phyloP scores from a whole-genome alignment of 768 basidiomycete genomes.

The Pilatotrama ljubarskyi region DNA sequence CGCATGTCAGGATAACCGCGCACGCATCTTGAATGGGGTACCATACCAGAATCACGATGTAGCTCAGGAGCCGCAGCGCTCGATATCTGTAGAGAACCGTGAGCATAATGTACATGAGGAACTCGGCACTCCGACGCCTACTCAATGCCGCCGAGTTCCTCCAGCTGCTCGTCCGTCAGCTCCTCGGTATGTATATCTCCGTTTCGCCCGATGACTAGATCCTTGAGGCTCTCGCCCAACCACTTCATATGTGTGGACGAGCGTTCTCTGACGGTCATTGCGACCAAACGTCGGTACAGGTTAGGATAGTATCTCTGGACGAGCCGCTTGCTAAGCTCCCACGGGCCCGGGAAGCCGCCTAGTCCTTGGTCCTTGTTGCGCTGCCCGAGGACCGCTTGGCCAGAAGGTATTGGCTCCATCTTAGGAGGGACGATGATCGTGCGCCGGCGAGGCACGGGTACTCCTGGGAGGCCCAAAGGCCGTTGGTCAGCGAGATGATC shows the following conservation, averaged over 20 bases:
- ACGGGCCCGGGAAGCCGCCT: slow-evolving; percentile 51
- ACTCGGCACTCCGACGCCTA: slow-evolving; percentile 34
- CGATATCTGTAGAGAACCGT: slow-evolving; percentile 28
- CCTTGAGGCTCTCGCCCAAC: slow-evolving; percentile 36
- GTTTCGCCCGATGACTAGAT: slow-evolving; percentile 57
- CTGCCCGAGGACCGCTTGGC: slow-evolving; percentile 11
- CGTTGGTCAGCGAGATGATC: neutral
- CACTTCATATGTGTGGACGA: slow-evolving; percentile 31
- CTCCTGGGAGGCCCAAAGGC: slow-evolving; percentile 5
- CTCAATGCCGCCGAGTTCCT: slow-evolving; percentile 76
- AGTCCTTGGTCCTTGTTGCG: slow-evolving; percentile 38
- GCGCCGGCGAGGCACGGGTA: slow-evolving; percentile 34
- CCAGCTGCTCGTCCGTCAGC: slow-evolving; percentile 65
- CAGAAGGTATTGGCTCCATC: neutral
- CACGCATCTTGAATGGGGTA: neutral
- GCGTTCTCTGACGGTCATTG: neutral
- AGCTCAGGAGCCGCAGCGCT: slow-evolving; percentile 55
- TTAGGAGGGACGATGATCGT: slow-evolving; percentile 32
- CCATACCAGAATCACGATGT: slow-evolving; percentile 48
- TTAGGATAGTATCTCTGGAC: slow-evolving; percentile 45
- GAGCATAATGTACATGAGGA: too few relatives aligned
- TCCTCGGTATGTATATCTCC: slow-evolving; percentile 53
- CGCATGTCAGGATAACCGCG: slow-evolving; percentile 26
- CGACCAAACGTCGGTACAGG: slow-evolving; percentile 31
- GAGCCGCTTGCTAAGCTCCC: slow-evolving; percentile 39